These are phyloP conservation scores for Yamadazyma atlantica DNA, from an alignment of 1,139 yeast genomes.

Conservation along the genomic window DNA sequence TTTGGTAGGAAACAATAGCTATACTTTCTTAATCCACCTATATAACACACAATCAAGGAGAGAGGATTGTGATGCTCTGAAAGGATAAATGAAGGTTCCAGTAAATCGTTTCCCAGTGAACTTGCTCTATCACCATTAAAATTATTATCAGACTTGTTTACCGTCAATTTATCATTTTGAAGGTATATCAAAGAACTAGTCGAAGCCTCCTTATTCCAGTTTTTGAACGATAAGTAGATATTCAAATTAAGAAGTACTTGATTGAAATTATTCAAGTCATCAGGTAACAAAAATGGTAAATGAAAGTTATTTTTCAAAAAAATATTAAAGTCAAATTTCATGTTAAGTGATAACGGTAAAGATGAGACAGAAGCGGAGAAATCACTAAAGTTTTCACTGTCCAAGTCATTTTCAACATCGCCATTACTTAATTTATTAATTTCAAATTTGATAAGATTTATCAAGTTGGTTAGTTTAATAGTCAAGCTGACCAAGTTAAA, in stretches of 20 bases:
- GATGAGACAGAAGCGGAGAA: background rate
- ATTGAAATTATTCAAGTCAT: slow-evolving; percentile 33
- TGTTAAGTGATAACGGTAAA: slow-evolving; percentile 3
- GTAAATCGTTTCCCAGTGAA: slow-evolving; percentile 9
- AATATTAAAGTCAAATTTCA: slow-evolving; percentile 32
- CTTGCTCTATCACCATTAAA: too few relatives aligned
- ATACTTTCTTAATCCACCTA: slow-evolving; percentile 45
- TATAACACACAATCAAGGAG: slow-evolving; percentile 35
- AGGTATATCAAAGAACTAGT: slow-evolving; percentile 19
- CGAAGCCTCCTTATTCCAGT: slow-evolving; percentile 11
- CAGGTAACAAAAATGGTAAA: slow-evolving; percentile 35
- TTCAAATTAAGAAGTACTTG: slow-evolving; percentile 38
- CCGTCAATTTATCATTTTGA: slow-evolving; percentile 16
- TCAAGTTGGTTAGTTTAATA: slow-evolving; percentile 20
- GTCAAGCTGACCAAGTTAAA: slow-evolving; percentile 67
- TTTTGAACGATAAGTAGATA: slow-evolving; percentile 33
- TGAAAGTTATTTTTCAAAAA: slow-evolving; percentile 40
- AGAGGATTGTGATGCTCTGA: slow-evolving; percentile 24
- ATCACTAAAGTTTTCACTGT: background rate
- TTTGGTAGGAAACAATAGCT: slow-evolving; percentile 44
- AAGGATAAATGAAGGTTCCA: slow-evolving; percentile 37
- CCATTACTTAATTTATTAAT: slow-evolving; percentile 9
- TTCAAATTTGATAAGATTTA: slow-evolving; percentile 22
- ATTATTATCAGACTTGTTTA: too few relatives aligned
- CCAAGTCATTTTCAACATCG: background rate